Percentiles rank a stretch among this genome's conserved stretches.
Evolutionary conservation across 2,329 filamentous ascomycete species (phyloP).

Genomic region (Xylariaceae sp.): DNA sequence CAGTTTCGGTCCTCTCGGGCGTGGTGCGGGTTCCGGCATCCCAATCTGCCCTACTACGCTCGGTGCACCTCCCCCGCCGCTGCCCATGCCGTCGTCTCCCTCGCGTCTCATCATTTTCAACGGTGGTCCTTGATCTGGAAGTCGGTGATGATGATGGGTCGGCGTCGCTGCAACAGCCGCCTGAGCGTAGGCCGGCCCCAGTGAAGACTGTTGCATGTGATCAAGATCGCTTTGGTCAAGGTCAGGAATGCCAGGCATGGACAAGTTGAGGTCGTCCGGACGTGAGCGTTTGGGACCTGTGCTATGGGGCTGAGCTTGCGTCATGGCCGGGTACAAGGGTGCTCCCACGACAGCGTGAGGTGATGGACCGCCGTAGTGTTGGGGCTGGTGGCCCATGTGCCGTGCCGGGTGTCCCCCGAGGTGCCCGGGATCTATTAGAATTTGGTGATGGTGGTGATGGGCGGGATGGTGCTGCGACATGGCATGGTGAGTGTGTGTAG

Average conservation of each 20-base stretch:
- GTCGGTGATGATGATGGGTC: conserved; percentile 74
- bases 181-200: conserved; percentile 48
- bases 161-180: conserved; percentile 41
- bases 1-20: conserved; percentile 80
- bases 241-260: conserved; percentile 44
- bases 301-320: conserved; percentile 33
- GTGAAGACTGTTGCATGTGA: conserved; percentile 47
- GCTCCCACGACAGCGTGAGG: conserved; percentile 41
- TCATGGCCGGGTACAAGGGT: conserved; percentile 48
- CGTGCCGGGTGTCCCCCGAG: conserved; percentile 46
- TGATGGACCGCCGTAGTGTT: conserved; percentile 48
- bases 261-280: conserved; percentile 55
- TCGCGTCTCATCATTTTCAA: conserved; percentile 62
- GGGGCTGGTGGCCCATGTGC: conserved; percentile 46
- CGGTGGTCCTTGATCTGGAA: conserved; percentile 67
- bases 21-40: conserved; percentile 76
- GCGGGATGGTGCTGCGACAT: conserved; percentile 42
- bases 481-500: conserved; percentile 35
- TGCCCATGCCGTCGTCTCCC: conserved; percentile 41
- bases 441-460: conserved; percentile 49
- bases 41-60: conserved; percentile 80
- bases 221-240: conserved; percentile 52
- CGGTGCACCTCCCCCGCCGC: conserved; percentile 55
- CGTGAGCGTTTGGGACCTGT: conserved; percentile 46
- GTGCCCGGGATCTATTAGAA: conserved; percentile 52